These are phyloP conservation scores for Prototheca cutis DNA, from an alignment of 163 green algal genomes.

Conservation along the genomic window DNA sequence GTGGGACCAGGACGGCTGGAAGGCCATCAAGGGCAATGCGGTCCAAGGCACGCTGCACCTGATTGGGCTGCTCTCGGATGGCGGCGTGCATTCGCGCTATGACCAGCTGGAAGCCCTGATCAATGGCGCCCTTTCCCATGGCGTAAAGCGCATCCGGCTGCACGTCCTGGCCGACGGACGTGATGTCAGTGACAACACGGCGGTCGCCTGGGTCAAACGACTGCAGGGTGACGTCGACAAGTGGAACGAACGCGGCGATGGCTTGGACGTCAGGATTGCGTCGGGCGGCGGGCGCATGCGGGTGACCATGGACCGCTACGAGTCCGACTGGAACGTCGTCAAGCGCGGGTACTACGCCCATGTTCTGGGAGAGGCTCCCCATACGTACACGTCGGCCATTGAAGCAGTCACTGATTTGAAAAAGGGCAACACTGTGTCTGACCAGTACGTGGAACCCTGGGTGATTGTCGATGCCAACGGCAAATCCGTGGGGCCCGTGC, in stretches of 20 bases:
- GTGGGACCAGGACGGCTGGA: slow-evolving; percentile 71
- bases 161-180: slow-evolving; percentile 86
- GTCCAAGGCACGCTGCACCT: slow-evolving; percentile 74
- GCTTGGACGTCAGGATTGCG: slow-evolving; percentile 71
- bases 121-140: slow-evolving; percentile 49
- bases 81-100: slow-evolving; percentile 84
- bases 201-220: slow-evolving; percentile 12
- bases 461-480: slow-evolving; percentile 70
- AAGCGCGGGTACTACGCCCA: slow-evolving; percentile 87
- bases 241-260: slow-evolving; percentile 6
- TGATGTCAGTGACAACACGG: slow-evolving; percentile 72
- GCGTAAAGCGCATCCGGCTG: slow-evolving; percentile 69
- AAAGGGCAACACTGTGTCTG: slow-evolving; percentile 39
- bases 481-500: slow-evolving; percentile 67
- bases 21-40: slow-evolving; percentile 46
- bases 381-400: slow-evolving; percentile 66
- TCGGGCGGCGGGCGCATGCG: slow-evolving; percentile 84
- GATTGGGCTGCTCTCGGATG: slow-evolving; percentile 84
- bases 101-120: slow-evolving; percentile 65
- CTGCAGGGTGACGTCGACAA: slow-evolving; percentile 39
- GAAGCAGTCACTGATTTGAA: slow-evolving; percentile 9
- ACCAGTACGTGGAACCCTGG: slow-evolving; percentile 77
- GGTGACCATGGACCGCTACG: slow-evolving; percentile 75
- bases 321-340: slow-evolving; percentile 84
- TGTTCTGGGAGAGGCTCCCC: slow-evolving; percentile 74